These are phyloP conservation scores for Bacidia rubella DNA, from an alignment of 495 filamentous ascomycete species.

Conservation along the genomic window DNA sequence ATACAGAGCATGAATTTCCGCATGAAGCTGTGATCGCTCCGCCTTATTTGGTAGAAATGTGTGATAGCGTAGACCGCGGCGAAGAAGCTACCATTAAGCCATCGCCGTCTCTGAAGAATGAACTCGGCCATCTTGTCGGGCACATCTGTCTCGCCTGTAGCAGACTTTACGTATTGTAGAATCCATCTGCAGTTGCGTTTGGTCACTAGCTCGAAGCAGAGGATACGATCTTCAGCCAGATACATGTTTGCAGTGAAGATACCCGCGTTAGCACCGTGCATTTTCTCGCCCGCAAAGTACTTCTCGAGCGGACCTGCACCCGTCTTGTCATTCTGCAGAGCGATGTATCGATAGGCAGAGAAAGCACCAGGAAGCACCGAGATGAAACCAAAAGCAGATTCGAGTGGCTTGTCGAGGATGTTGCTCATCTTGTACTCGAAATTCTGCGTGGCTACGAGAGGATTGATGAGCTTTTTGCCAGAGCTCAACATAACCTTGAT, in stretches of 20 bases:
- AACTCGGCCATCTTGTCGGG: conserved; percentile 88
- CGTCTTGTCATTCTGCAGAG: conserved; percentile 90
- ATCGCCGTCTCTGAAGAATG: conserved; percentile 89
- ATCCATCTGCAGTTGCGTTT: conserved; percentile 97
- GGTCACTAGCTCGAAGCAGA: conserved; percentile 96
- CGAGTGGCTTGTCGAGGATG: conserved; percentile 94
- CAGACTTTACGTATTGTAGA: conserved; percentile 92
- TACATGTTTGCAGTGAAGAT: conserved; percentile 99
- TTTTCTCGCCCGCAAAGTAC: conserved; percentile 95
- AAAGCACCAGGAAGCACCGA: conserved; percentile 94
- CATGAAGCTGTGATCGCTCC: conserved; percentile 75
- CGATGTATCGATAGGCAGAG: conserved; percentile 89
- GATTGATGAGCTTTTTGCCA: conserved; percentile 83
- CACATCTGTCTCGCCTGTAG: conserved; percentile 95
- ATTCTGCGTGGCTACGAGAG: conserved; percentile 91
- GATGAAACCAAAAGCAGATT: conserved; percentile 97
- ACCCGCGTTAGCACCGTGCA: conserved; percentile 89
- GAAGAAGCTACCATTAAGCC: conserved; percentile 98
- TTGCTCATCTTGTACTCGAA: conserved; percentile 99
- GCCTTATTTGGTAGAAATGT: conserved; percentile 89
- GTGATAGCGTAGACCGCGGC: conserved; percentile 90
- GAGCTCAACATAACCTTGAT: conserved; percentile 98
- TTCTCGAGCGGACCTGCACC: conserved; percentile 87
- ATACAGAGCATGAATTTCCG: conserved; percentile 81
- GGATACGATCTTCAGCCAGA: conserved; percentile 94